These are phyloP conservation scores for Cenchrus purpureus DNA, from an alignment of 176 grass and related monocot genomes.

Conservation along the genomic window DNA sequence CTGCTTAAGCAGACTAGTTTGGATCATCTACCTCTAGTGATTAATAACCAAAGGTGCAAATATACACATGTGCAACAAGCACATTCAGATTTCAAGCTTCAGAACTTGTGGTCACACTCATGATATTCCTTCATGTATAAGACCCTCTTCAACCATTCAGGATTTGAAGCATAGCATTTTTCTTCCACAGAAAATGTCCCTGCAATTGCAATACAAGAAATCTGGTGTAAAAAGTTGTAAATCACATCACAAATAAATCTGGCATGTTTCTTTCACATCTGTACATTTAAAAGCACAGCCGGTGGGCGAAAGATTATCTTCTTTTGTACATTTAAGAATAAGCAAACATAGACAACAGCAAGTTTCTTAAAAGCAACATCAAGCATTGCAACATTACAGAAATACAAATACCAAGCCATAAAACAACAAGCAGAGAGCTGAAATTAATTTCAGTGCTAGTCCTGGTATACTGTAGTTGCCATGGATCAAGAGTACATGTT, in stretches of 20 bases:
- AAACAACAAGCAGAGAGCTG: not conserved
- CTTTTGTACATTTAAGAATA: not conserved
- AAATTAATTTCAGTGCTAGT: not conserved
- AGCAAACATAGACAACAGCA: not conserved
- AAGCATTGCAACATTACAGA: not conserved
- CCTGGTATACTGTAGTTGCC: not conserved
- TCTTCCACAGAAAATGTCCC: constrained; percentile 61
- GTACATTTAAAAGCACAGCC: not conserved
- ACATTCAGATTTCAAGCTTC: constrained; percentile 22
- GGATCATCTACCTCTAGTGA: constrained; percentile 51
- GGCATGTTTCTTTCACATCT: not conserved
- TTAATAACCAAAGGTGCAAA: constrained; percentile 63
- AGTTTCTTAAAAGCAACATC: not conserved
- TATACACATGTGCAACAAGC: constrained; percentile 62
- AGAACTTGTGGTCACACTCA: not conserved
- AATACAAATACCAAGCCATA: not conserved
- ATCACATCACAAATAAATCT: not conserved
- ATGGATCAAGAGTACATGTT: not conserved
- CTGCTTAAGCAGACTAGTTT: constrained; percentile 49
- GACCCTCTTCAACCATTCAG: constrained; percentile 37
- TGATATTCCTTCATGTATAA: constrained; percentile 19
- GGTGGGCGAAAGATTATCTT: no score
- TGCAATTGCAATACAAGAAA: constrained; percentile 31
- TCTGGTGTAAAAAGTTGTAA: not conserved
- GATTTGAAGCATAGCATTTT: constrained; percentile 79